Conservation (phyloP, 192 early-diverging fungal genomes). For the Phycomyces blakesleeanus region DNA sequence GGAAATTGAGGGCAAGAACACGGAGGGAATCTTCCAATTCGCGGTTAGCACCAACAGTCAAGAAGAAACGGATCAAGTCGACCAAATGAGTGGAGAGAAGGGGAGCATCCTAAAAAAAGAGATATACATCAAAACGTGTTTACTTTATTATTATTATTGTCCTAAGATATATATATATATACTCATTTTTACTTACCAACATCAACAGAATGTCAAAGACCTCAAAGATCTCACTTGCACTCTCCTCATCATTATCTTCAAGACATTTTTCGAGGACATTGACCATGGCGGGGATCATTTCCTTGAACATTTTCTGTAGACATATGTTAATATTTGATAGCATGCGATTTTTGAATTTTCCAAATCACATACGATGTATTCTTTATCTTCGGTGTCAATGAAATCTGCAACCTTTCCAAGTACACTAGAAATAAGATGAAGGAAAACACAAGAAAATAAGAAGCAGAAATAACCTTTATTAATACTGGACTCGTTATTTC, state of each 20-base stretch:
- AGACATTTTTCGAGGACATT: conserved; percentile 79
- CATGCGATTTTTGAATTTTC: too few relatives aligned
- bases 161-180: too few relatives aligned
- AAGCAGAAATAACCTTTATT: conserved; percentile 4
- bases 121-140: too few relatives aligned
- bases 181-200: conserved; percentile 46
- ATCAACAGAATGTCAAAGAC: conserved; percentile 81
- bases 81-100: conserved; percentile 74
- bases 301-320: conserved; percentile 57
- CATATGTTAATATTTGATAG: neutral
- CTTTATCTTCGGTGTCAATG: conserved; percentile 33
- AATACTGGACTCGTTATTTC: too few relatives aligned
- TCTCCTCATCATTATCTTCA: conserved; percentile 69
- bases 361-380: conserved; percentile 54
- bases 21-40: conserved; percentile 68
- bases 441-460: neutral
- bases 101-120: conserved; percentile 59
- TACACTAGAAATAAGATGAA: neutral
- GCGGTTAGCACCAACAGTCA: conserved; percentile 65
- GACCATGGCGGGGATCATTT: conserved; percentile 81
- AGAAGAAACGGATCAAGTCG: conserved; percentile 79
- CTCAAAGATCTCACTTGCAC: conserved; percentile 76
- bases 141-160: too few relatives aligned
- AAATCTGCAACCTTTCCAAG: conserved; percentile 17
- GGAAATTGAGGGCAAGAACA: conserved; percentile 78